phyloP scores from a whole-genome alignment of 2,329 filamentous ascomycete genomes.

The Mycosphaerelloides madeirae region DNA sequence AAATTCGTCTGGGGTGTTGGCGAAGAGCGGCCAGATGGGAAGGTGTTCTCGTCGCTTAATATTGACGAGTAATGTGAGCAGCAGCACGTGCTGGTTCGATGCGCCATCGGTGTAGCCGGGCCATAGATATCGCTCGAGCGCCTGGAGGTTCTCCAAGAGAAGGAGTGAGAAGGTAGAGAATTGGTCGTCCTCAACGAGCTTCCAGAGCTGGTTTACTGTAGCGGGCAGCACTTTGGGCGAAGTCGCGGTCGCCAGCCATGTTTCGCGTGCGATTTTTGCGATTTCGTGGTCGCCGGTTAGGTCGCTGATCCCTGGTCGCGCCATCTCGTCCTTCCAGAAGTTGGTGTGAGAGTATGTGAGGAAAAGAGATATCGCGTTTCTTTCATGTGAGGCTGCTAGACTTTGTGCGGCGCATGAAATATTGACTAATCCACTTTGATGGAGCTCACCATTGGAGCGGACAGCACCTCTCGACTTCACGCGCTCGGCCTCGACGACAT shows the following conservation, averaged over 20 bases:
- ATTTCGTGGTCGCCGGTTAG: constrained; percentile 63
- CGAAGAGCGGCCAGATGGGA: constrained; percentile 81
- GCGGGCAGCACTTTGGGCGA: constrained; percentile 68
- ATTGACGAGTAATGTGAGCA: constrained; percentile 80
- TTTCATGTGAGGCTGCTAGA: no score
- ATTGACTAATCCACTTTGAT: no score
- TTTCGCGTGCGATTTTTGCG: constrained; percentile 69
- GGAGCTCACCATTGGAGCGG: no score
- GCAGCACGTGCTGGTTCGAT: constrained; percentile 84
- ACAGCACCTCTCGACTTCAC: constrained; percentile 5
- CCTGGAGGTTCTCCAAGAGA: constrained; percentile 82
- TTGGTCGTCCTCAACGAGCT: constrained; percentile 72
- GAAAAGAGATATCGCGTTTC: no score
- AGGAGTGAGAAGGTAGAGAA: constrained; percentile 75
- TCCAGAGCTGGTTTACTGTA: constrained; percentile 85
- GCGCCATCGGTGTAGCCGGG: constrained; percentile 75
- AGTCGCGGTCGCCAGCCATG: constrained; percentile 71
- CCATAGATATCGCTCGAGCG: constrained; percentile 92
- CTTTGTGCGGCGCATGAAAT: no score
- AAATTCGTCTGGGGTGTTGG: constrained; percentile 73
- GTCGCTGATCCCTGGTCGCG: constrained; percentile 62
- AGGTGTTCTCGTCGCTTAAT: constrained; percentile 84
- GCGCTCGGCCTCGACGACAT: constrained; percentile 1
- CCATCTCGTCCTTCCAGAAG: constrained; percentile 13
- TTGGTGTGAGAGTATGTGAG: no score